Conservation (phyloP, 352 stramenopile genomes). For the Globisporangium orthogonon region DNA sequence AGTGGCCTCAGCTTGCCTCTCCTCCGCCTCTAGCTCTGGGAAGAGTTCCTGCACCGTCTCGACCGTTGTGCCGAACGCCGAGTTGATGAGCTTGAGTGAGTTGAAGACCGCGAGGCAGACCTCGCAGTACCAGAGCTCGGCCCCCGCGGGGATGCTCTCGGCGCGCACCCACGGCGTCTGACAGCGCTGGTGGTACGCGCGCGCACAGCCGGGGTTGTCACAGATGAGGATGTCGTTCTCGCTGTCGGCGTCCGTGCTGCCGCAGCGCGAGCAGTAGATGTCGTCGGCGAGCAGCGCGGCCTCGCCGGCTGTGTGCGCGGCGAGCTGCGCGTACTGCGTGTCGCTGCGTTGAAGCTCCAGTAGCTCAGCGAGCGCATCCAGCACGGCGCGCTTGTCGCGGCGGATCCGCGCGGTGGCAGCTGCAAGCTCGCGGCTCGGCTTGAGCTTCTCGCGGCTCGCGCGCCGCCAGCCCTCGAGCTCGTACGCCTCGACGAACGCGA, state of each 20-base stretch:
- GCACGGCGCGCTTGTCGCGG: slow-evolving; percentile 42
- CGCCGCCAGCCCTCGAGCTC: slow-evolving; percentile 77
- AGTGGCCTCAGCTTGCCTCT: slow-evolving; percentile 16
- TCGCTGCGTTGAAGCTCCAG: slow-evolving; percentile 33
- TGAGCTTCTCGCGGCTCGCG: slow-evolving; percentile 72
- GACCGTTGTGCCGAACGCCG: slow-evolving; percentile 63
- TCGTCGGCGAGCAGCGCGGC: slow-evolving; percentile 21
- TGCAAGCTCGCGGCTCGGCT: slow-evolving; percentile 68
- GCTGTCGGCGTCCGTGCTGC: slow-evolving; percentile 44
- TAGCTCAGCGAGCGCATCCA: slow-evolving; percentile 38
- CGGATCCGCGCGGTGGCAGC: slow-evolving; percentile 42
- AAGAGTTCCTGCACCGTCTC: slow-evolving; percentile 42
- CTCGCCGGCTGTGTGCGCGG: slow-evolving; percentile 20
- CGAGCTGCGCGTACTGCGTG: slow-evolving; percentile 39
- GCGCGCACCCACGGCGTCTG: slow-evolving; percentile 56
- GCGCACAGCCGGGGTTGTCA: slow-evolving; percentile 62
- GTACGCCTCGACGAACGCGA: slow-evolving; percentile 83
- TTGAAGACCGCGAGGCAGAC: slow-evolving; percentile 75
- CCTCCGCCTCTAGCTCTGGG: slow-evolving; percentile 30
- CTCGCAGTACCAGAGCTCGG: slow-evolving; percentile 77
- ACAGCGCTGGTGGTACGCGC: slow-evolving; percentile 78
- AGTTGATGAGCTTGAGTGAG: slow-evolving; percentile 76
- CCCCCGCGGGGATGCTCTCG: slow-evolving; percentile 49
- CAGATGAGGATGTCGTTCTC: slow-evolving; percentile 86
- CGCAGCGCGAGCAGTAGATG: slow-evolving; percentile 77